Base-by-base conservation (phyloP, 2,329 filamentous ascomycete genomes). In the Botrytis deweyae region DNA sequence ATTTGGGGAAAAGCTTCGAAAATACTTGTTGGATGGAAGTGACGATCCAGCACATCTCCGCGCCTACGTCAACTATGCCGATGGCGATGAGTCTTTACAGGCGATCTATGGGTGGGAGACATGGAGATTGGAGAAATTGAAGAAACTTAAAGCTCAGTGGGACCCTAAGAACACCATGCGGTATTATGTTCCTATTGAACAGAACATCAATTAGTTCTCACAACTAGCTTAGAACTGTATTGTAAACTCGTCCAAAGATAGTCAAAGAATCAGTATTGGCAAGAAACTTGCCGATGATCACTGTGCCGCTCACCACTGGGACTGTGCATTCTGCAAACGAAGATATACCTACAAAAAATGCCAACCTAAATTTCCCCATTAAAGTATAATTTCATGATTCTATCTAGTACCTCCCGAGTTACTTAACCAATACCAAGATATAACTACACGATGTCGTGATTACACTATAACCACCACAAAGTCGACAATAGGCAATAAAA, bases 21-120 rank as follows among this genome's bases (percentile, higher is more conserved):
- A 55, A 40, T 71, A 40, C 58, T 44, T 71, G 58, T 20, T 52
- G 2, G 42, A 64, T 71, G 69, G 69, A 64, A 71, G 69, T 14
- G 58, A 52, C 1, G 42, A 52, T 29, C 33, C 33, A 40, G 69
- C 14, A 63, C 69, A 71, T 38, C 38, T 70, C 20, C 12, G 18
- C 7, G 42, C 42, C 44, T 87, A 88, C 71, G 81, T 87, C 65
- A 88, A 88, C 78, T 88, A 87, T 75, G 86, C 85, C 0, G 82
- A 82, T 66, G 86, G 86, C 0, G 80, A 84, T 5, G 86, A 88
- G 80, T 77, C 78, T 3, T 76, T 81, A 0, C 74, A 81, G 67
- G 78, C 81, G 4, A 81, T 83, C 80, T 88, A 89, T 76, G 87
- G 87, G 20, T 81, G 81, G 68, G 87, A 87, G 73, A 70, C 78